Evolutionary conservation across 2,329 filamentous ascomycete genomes (phyloP), one percentile per base, ranked within the genome.

Genomic region (Botrytis porri): DNA sequence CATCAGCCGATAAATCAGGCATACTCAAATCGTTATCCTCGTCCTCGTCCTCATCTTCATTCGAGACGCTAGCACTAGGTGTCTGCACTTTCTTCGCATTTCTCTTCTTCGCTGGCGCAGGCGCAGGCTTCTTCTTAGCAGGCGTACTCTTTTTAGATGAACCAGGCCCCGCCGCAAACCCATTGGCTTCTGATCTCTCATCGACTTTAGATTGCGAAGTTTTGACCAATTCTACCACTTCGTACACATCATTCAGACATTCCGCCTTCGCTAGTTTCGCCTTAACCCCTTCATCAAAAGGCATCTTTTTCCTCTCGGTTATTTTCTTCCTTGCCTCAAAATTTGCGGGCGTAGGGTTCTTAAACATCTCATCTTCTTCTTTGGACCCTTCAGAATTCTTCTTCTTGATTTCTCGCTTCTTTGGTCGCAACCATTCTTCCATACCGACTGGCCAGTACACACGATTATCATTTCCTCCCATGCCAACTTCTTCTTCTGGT

Each of bases 401-500:
- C 79, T 82, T 87, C 82, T 83, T 90, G 80, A 88, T 81, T 75
- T 91, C 87, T 73, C 89, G 87, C 84, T 97, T 98, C 82, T 88
- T 90, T 0, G 94, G 94, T 72, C 90, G 87, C 35, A 98, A 83
- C 94, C 94, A 98, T 75, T 97, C 92, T 80, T 97, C 95, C 89
- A 94, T 94, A 0, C 93, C 93, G 1, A 89, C 86, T 0, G 94
- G 95, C 95, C 95, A 98, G 80, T 97, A 98, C 0, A 98, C 95
- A 60, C 95, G 86, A 66, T 90, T 86, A 39, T 95, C 86, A 0
- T 91, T 88, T 0, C 95, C 95, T 57, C 95, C 95, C 95, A 98
- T 97, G 3, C 89, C 90, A 20, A 96, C 84, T 29, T 97, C 92
- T 9, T 92, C 88, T 25, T 85, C 82, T 75, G 86, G 80, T 62